phyloP scores from a whole-genome alignment of 495 filamentous ascomycete species.

The Penicillium pancosmium region DNA sequence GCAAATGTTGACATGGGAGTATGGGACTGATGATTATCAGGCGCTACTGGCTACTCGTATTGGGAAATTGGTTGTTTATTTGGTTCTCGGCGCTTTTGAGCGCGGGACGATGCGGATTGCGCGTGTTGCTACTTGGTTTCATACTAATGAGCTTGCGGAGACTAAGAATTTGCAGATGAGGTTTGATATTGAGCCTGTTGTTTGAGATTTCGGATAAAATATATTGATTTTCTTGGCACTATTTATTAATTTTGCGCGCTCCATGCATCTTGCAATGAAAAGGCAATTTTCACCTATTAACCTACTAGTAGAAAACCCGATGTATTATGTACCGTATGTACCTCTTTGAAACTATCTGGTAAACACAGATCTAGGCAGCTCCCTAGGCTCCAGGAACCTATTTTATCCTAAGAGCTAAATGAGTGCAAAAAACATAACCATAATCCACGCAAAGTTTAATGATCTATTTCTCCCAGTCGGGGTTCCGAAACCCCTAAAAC shows the following conservation, averaged over 20 bases:
- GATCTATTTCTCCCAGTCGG: not conserved
- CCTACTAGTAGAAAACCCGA: too few relatives aligned
- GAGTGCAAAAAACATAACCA: too few relatives aligned
- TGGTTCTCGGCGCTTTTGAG: not conserved
- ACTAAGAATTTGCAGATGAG: not conserved
- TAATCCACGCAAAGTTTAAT: not conserved
- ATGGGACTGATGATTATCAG: not conserved
- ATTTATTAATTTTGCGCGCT: too few relatives aligned
- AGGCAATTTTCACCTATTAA: too few relatives aligned
- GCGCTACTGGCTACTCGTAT: not conserved
- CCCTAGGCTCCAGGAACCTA: too few relatives aligned
- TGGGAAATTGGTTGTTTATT: not conserved
- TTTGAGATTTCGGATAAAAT: not conserved
- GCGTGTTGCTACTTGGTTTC: constrained; percentile 2
- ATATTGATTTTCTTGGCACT: too few relatives aligned
- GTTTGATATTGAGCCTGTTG: constrained; percentile 1
- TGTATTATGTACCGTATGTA: too few relatives aligned
- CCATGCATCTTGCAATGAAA: too few relatives aligned
- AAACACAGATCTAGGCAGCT: too few relatives aligned
- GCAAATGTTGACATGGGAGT: not conserved
- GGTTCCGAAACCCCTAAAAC: not conserved
- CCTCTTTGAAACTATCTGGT: too few relatives aligned
- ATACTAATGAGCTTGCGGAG: not conserved
- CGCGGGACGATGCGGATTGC: not conserved
- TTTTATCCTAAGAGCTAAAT: too few relatives aligned